These are phyloP conservation scores for Ganoderma lucidum DNA, from an alignment of 1,284 basidiomycete species.

Conservation along the genomic window DNA sequence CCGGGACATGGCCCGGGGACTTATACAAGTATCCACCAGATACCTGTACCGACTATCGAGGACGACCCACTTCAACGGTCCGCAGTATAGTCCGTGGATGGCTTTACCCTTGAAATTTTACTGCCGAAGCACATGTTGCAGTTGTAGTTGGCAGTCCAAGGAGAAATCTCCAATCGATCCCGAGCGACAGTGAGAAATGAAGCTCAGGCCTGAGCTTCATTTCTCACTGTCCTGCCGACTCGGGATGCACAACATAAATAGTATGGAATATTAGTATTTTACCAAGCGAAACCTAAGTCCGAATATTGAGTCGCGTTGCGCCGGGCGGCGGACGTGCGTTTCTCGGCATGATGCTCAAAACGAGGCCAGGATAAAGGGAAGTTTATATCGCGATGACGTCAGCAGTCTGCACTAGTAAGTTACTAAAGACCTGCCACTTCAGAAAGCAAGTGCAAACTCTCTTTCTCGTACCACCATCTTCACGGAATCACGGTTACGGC, in stretches of 20 bases:
- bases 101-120: neutral
- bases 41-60: neutral
- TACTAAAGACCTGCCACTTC: neutral
- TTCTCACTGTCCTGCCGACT: neutral
- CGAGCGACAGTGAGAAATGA: no score
- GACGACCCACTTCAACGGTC: neutral
- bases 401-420: neutral
- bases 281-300: neutral
- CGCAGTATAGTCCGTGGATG: neutral
- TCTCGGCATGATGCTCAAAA: neutral
- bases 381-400: neutral
- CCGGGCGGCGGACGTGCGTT: neutral
- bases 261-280: neutral
- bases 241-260: neutral
- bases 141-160: neutral
- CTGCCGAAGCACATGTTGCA: neutral
- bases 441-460: neutral
- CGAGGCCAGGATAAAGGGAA: neutral
- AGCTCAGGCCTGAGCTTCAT: no score
- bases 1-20: neutral
- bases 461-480: slow-evolving; percentile 6
- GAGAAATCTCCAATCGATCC: neutral
- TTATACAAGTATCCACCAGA: neutral
- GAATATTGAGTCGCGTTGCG: neutral
- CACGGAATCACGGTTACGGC: neutral